Evolutionary conservation across 2,329 filamentous ascomycete species (phyloP).

Genomic region (Emergomyces pasteurianus): DNA sequence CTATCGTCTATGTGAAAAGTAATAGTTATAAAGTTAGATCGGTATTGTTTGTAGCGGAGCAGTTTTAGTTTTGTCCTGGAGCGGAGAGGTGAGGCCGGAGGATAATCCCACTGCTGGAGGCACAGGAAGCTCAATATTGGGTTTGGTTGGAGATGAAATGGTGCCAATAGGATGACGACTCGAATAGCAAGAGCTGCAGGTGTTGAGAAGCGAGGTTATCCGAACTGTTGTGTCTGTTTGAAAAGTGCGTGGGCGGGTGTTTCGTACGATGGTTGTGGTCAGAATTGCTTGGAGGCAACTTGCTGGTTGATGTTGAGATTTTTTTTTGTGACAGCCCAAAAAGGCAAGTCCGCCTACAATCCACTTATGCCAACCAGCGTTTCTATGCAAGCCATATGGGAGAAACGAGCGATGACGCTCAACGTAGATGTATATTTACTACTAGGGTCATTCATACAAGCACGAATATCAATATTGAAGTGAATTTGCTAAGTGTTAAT

Average conservation of each 20-base stretch:
- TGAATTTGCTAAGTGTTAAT: background rate
- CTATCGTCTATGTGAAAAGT: background rate
- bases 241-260: background rate
- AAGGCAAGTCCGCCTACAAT: background rate
- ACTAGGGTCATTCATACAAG: background rate
- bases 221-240: background rate
- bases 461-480: background rate
- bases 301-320: slow-evolving; percentile 4
- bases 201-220: background rate
- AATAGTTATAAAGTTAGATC: background rate
- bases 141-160: background rate
- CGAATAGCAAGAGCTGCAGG: background rate
- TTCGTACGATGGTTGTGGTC: background rate
- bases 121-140: background rate
- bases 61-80: background rate
- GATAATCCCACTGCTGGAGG: background rate
- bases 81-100: slow-evolving; percentile 1
- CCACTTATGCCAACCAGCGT: background rate
- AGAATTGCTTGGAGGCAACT: background rate
- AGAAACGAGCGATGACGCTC: background rate
- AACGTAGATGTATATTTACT: background rate
- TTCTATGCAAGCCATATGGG: background rate
- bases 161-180: background rate
- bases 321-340: background rate
- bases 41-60: background rate